These are phyloP conservation scores for Fusarium veterinarium DNA, from an alignment of 2,329 filamentous ascomycete species.

Conservation along the genomic window DNA sequence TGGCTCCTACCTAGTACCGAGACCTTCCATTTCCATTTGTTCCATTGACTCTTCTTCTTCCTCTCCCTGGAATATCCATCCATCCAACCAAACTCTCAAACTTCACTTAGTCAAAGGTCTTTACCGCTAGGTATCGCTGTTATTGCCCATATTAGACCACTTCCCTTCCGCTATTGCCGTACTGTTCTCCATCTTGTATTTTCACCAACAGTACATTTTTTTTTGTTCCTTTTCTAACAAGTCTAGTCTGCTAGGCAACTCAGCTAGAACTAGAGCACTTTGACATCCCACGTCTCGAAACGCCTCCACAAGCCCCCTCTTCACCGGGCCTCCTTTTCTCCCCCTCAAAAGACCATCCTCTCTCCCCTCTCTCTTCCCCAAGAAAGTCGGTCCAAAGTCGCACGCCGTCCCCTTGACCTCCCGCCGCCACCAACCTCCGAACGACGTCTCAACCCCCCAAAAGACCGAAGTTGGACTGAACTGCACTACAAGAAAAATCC, in stretches of 20 bases:
- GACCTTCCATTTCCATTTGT: not conserved
- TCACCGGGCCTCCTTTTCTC: constrained; percentile 26
- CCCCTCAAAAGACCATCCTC: constrained; percentile 33
- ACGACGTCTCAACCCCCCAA: constrained; percentile 13
- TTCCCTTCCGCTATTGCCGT: not conserved
- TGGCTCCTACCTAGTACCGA: not conserved
- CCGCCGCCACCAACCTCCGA: constrained; percentile 32
- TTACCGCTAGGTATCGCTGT: constrained; percentile 1
- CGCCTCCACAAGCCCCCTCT: constrained; percentile 37
- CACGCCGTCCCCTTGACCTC: constrained; percentile 32
- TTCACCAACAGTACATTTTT: not conserved
- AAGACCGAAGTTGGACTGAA: constrained; percentile 14
- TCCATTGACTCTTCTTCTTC: constrained; percentile 2
- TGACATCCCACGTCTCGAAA: constrained; percentile 33
- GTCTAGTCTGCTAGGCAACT: constrained; percentile 2
- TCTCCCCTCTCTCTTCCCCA: constrained; percentile 26
- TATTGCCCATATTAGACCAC: not conserved
- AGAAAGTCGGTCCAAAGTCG: constrained; percentile 23
- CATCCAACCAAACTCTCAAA: not conserved
- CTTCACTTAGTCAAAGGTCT: not conserved
- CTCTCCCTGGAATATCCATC: constrained; percentile 3
- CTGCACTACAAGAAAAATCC: constrained; percentile 22
- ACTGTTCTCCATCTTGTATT: not conserved
- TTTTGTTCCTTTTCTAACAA: not conserved
- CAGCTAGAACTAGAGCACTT: constrained; percentile 18